Evolutionary conservation across 2,329 filamentous ascomycete species (phyloP).

Genomic region (Aspergillus awamori): DNA sequence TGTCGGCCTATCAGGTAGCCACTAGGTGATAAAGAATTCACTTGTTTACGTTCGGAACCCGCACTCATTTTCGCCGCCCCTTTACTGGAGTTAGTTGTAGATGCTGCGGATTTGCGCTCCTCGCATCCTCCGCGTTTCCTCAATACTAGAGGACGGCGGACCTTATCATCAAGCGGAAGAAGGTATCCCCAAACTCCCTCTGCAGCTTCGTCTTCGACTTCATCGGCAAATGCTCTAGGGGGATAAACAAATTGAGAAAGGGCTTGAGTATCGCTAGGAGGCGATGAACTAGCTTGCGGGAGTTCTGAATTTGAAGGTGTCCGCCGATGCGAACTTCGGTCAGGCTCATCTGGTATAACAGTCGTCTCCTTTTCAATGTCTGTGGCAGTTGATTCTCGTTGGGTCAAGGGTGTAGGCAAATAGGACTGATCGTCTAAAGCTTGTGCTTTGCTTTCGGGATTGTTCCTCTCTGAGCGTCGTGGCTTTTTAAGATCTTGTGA

Average conservation of each 20-base stretch:
- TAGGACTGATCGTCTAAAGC: slow-evolving; percentile 67
- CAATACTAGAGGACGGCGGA: slow-evolving; percentile 72
- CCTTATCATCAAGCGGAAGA: slow-evolving; percentile 73
- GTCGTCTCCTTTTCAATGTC: slow-evolving; percentile 68
- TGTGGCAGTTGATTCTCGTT: slow-evolving; percentile 65
- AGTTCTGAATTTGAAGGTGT: slow-evolving; percentile 45
- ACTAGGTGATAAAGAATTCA: slow-evolving; percentile 63
- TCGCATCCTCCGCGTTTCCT: slow-evolving; percentile 74
- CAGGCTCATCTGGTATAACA: slow-evolving; percentile 67
- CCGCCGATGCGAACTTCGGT: slow-evolving; percentile 50
- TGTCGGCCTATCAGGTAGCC: slow-evolving; percentile 93
- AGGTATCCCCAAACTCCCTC: slow-evolving; percentile 97
- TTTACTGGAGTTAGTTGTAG: slow-evolving; percentile 40
- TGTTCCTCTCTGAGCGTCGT: slow-evolving; percentile 74
- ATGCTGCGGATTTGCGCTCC: slow-evolving; percentile 43
- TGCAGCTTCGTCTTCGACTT: slow-evolving; percentile 79
- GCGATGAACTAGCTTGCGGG: slow-evolving; percentile 58
- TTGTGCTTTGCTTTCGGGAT: slow-evolving; percentile 56
- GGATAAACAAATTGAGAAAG: slow-evolving; percentile 81
- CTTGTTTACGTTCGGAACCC: slow-evolving; percentile 61
- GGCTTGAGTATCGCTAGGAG: slow-evolving; percentile 75
- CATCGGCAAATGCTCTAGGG: slow-evolving; percentile 71
- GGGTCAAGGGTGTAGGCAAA: slow-evolving; percentile 79
- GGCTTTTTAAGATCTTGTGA: slow-evolving; percentile 74
- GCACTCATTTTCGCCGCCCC: slow-evolving; percentile 55